phyloP scores from a whole-genome alignment of 2,329 filamentous ascomycete species.

The Ceratocystis colombiana region DNA sequence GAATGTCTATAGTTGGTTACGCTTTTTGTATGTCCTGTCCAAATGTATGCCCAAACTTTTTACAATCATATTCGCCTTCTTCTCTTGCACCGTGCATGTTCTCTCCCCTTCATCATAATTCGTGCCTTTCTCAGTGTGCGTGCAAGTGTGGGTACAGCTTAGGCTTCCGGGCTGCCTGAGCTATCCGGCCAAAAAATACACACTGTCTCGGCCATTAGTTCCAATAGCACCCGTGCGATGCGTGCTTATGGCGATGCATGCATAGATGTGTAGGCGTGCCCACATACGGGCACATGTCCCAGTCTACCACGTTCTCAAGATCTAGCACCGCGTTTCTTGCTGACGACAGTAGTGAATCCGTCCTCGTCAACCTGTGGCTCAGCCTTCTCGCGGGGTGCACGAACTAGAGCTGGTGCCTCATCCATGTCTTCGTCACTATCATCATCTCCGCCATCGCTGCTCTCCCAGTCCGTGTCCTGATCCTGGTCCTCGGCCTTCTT shows the following conservation, averaged over 20 bases:
- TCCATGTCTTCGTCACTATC: constrained; percentile 52
- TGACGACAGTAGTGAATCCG: constrained; percentile 65
- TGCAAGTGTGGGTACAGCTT: too few species aligned
- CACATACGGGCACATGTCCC: background rate
- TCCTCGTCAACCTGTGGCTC: constrained; percentile 69
- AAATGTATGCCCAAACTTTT: background rate
- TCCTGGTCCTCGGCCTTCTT: constrained; percentile 46
- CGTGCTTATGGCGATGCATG: background rate
- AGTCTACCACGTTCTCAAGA: background rate
- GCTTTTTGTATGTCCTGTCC: constrained; percentile 19
- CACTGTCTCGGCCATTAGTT: too few species aligned
- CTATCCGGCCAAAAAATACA: too few species aligned
- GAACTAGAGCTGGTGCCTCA: constrained; percentile 55
- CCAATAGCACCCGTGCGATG: background rate
- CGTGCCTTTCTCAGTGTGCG: background rate
- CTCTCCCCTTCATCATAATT: background rate
- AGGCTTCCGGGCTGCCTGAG: too few species aligned
- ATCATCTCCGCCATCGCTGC: constrained; percentile 50
- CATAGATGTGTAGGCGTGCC: background rate
- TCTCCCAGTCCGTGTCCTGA: constrained; percentile 49
- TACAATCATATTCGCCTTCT: background rate
- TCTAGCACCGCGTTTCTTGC: constrained; percentile 43
- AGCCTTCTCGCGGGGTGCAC: constrained; percentile 50
- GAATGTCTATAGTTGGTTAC: constrained; percentile 2
- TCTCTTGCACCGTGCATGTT: background rate